phyloP scores from a whole-genome alignment of 129 eudicot genomes.

The Saposhnikovia divaricata region DNA sequence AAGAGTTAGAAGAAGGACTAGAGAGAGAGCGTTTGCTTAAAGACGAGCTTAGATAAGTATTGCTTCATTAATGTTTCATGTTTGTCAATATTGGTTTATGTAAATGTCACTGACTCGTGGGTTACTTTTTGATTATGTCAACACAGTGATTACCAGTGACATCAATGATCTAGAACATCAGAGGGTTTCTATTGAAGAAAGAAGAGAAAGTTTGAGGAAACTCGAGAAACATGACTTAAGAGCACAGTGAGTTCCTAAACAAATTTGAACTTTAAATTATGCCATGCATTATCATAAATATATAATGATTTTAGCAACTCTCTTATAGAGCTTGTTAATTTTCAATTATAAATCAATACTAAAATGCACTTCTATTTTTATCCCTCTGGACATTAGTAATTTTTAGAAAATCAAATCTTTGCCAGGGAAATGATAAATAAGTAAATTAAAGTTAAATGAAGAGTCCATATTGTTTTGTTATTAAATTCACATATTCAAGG shows the following conservation, averaged over 20 bases:
- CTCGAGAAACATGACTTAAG: conserved; percentile 48
- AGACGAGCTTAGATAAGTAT: conserved; percentile 83
- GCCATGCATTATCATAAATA: neutral
- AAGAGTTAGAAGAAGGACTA: conserved; percentile 60
- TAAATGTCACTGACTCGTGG: neutral
- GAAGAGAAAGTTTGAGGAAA: conserved; percentile 44
- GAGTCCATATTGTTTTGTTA: neutral
- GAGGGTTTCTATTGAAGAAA: conserved; percentile 49
- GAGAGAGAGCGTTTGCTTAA: conserved; percentile 39
- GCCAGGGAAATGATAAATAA: neutral
- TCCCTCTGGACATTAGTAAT: neutral
- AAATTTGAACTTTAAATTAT: neutral
- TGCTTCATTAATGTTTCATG: conserved; percentile 5
- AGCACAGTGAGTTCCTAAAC: conserved; percentile 48
- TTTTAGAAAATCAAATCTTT: neutral
- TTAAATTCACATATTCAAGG: neutral
- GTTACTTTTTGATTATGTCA: conserved; percentile 8
- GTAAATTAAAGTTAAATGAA: neutral
- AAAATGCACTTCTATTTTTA: neutral
- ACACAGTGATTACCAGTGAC: conserved; percentile 48
- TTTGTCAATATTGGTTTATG: conserved; percentile 1
- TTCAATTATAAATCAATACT: neutral
- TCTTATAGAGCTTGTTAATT: neutral
- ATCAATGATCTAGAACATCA: conserved; percentile 49
- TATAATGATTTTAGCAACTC: neutral